A percentile compares a stretch with the other conserved stretches of the same genome.
These are phyloP conservation scores for Aspergillus fumigatiaffinis DNA, from an alignment of 2,329 filamentous ascomycete genomes.

Conservation along the genomic window DNA sequence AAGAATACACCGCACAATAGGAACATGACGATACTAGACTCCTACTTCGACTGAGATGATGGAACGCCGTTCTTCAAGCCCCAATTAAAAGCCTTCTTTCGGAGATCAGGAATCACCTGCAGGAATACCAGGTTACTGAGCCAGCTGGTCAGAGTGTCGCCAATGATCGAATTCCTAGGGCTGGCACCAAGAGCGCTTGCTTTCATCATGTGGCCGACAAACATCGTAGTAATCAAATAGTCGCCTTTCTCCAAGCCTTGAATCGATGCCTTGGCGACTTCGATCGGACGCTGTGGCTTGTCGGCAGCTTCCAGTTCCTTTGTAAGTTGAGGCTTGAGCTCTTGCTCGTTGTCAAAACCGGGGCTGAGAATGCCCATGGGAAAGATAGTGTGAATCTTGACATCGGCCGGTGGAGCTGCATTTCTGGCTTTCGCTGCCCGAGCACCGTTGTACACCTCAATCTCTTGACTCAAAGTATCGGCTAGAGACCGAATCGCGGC, in stretches of 20 bases:
- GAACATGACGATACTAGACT: constrained; percentile 9
- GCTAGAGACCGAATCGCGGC: constrained; percentile 77
- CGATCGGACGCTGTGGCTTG: constrained; percentile 70
- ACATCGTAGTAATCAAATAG: constrained; percentile 72
- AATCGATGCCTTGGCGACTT: constrained; percentile 69
- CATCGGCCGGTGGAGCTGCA: constrained; percentile 55
- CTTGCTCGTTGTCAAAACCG: constrained; percentile 71
- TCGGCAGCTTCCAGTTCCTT: constrained; percentile 78
- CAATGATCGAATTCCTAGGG: constrained; percentile 50
- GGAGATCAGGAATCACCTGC: constrained; percentile 55
- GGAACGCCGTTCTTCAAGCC: constrained; percentile 52
- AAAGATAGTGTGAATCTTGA: constrained; percentile 76
- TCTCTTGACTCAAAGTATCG: constrained; percentile 78
- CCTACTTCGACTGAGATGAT: constrained; percentile 5
- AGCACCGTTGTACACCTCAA: constrained; percentile 75
- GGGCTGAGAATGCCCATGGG: constrained; percentile 79
- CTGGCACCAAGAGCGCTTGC: constrained; percentile 52
- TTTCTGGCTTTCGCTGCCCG: constrained; percentile 37
- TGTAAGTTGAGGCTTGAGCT: constrained; percentile 75
- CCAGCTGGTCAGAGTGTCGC: constrained; percentile 55
- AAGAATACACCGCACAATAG: constrained; percentile 19
- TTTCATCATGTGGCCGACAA: constrained; percentile 69
- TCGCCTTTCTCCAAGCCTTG: constrained; percentile 73
- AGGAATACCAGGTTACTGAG: constrained; percentile 52
- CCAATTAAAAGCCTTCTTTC: constrained; percentile 54